These are phyloP conservation scores for Rhizoclosmatium globosum DNA, from an alignment of 192 early-diverging fungal genomes.

Conservation along the genomic window DNA sequence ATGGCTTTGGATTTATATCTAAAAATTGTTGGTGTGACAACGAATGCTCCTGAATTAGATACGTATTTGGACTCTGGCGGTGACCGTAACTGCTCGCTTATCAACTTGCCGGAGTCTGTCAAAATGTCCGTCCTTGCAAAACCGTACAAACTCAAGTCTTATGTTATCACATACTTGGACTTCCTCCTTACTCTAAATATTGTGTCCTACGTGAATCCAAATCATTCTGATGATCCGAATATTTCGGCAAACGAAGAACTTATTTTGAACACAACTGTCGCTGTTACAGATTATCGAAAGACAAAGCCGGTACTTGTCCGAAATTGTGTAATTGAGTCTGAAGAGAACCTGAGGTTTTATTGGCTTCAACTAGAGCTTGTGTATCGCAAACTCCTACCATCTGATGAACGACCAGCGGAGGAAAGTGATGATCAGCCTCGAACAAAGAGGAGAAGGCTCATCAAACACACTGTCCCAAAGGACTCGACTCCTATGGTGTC, in stretches of 20 bases:
- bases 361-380: constrained; percentile 50
- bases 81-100: constrained; percentile 13
- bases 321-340: constrained; percentile 22
- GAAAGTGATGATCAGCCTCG: neutral
- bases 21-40: constrained; percentile 38
- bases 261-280: constrained; percentile 29
- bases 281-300: constrained; percentile 44
- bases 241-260: constrained; percentile 13
- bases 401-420: neutral
- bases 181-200: neutral
- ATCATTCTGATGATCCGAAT: neutral
- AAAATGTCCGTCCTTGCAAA: constrained; percentile 1
- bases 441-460: neutral
- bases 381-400: constrained; percentile 15
- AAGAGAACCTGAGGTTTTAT: constrained; percentile 30
- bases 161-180: constrained; percentile 16
- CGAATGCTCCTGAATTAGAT: constrained; percentile 4
- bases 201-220: neutral
- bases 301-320: constrained; percentile 15
- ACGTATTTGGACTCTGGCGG: neutral
- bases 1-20: constrained; percentile 52
- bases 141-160: constrained; percentile 21
- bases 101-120: constrained; percentile 18
- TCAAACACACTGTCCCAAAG: neutral
- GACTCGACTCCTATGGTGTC: neutral